These are phyloP conservation scores for Gastrolobium villosum DNA, from an alignment of 306 rosid species.

Conservation along the genomic window DNA sequence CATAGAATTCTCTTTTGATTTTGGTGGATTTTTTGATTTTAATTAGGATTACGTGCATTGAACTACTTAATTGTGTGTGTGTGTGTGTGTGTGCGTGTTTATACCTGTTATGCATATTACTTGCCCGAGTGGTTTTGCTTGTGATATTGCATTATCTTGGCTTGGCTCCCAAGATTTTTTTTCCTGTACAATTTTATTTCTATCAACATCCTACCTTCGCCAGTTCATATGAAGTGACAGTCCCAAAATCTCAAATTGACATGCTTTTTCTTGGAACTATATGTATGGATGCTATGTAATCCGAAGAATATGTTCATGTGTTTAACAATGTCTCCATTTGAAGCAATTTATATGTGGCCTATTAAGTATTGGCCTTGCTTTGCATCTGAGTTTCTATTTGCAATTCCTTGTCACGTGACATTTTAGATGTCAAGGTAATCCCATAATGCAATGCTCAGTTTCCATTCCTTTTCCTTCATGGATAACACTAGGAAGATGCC, in stretches of 20 bases:
- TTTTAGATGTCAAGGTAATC: conserved; percentile 29
- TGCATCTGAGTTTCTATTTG: not conserved
- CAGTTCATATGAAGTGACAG: not conserved
- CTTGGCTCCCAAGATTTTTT: not conserved
- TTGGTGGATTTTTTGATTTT: not conserved
- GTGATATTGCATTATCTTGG: not conserved
- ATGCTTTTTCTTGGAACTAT: not conserved
- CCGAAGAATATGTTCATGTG: not conserved
- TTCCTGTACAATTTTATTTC: not conserved
- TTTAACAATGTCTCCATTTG: not conserved
- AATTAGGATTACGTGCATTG: conserved; percentile 1
- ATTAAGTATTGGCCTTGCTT: conserved; percentile 1
- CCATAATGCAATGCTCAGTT: conserved; percentile 16
- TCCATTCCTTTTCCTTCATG: conserved; percentile 38
- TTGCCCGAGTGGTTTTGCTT: not conserved
- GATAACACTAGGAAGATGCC: conserved; percentile 29
- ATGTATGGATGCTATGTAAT: not conserved
- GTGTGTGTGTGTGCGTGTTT: not conserved
- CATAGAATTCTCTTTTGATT: not conserved
- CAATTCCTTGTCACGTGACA: conserved; percentile 8
- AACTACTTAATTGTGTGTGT: not conserved
- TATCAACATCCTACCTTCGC: not conserved
- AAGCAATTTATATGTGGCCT: not conserved
- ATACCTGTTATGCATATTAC: not conserved
- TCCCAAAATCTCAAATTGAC: not conserved